These are phyloP conservation scores for Paraglomus occultum DNA, from an alignment of 192 early-diverging fungal species.

Conservation along the genomic window DNA sequence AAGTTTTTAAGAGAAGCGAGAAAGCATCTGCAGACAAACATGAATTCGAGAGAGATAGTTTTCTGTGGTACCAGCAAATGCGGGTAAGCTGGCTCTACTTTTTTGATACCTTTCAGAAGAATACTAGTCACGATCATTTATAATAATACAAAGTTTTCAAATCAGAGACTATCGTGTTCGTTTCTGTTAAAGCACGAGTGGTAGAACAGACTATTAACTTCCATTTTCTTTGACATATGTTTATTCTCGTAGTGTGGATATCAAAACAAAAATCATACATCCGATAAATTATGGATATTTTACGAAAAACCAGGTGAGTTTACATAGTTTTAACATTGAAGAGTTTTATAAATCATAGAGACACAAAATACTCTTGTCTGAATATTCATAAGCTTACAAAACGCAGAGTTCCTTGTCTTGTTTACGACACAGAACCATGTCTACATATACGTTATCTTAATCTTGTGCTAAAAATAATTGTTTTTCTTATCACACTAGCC, in stretches of 20 bases:
- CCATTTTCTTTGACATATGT: not conserved
- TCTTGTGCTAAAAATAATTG: not conserved
- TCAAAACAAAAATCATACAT: constrained; percentile 51
- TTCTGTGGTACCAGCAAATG: constrained; percentile 53
- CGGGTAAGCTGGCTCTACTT: constrained; percentile 35
- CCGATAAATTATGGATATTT: constrained; percentile 57
- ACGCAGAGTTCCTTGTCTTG: too few relatives aligned
- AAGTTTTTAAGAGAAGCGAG: constrained; percentile 49
- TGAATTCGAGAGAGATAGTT: constrained; percentile 41
- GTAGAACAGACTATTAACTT: not conserved
- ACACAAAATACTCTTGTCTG: too few relatives aligned
- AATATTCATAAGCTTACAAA: too few relatives aligned
- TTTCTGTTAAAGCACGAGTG: too few relatives aligned
- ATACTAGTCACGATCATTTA: not conserved
- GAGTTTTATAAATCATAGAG: too few relatives aligned
- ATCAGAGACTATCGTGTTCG: not conserved
- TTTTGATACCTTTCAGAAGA: not conserved
- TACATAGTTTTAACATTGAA: too few relatives aligned
- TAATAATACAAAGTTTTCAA: not conserved
- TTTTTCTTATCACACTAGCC: constrained; percentile 42
- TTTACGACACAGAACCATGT: too few relatives aligned
- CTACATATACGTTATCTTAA: not conserved
- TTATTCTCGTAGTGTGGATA: constrained; percentile 32
- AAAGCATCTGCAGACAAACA: constrained; percentile 43
- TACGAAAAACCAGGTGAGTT: constrained; percentile 27